phyloP scores from a whole-genome alignment of 2,329 filamentous ascomycete species.

The Scedosporium dehoogii region DNA sequence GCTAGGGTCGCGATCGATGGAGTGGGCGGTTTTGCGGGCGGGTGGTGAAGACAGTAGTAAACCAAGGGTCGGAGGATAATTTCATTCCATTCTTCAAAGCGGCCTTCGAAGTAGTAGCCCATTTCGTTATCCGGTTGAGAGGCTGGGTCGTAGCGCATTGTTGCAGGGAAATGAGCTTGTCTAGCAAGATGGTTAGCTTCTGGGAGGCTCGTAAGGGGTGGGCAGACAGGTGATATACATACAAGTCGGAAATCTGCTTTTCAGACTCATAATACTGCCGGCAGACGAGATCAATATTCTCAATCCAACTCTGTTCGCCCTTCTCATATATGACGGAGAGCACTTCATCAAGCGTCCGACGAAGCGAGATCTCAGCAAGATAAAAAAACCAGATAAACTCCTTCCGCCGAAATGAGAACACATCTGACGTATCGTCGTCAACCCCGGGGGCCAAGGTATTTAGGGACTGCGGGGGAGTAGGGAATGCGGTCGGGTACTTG shows the following conservation, averaged over 20 bases:
- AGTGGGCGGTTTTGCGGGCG: neutral
- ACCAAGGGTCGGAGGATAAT: constrained; percentile 10
- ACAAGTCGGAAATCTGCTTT: constrained; percentile 8
- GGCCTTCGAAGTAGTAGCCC: constrained; percentile 9
- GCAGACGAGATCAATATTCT: constrained; percentile 5
- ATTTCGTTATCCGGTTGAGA: constrained; percentile 9
- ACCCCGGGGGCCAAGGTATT: neutral
- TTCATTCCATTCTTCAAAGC: constrained; percentile 10
- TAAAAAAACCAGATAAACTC: constrained; percentile 15
- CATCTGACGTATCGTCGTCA: neutral
- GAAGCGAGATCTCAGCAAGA: constrained; percentile 13
- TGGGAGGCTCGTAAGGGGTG: neutral
- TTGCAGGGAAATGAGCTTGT: constrained; percentile 10
- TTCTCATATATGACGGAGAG: constrained; percentile 4
- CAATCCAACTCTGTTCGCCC: constrained; percentile 4
- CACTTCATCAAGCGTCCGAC: constrained; percentile 12
- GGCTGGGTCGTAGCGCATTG: constrained; percentile 9
- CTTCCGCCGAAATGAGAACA: constrained; percentile 5
- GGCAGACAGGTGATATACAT: neutral
- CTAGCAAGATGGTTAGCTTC: constrained; percentile 5
- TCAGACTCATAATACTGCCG: constrained; percentile 11
- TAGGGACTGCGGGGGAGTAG: constrained; percentile 1
- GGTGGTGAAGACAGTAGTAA: constrained; percentile 10
- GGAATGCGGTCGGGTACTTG: constrained; percentile 4
- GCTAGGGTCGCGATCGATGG: constrained; percentile 7